Percentiles rank a stretch among this genome's conserved stretches.
Conservation (phyloP, 345 rosid genomes). For the Raphanus sativus region DNA sequence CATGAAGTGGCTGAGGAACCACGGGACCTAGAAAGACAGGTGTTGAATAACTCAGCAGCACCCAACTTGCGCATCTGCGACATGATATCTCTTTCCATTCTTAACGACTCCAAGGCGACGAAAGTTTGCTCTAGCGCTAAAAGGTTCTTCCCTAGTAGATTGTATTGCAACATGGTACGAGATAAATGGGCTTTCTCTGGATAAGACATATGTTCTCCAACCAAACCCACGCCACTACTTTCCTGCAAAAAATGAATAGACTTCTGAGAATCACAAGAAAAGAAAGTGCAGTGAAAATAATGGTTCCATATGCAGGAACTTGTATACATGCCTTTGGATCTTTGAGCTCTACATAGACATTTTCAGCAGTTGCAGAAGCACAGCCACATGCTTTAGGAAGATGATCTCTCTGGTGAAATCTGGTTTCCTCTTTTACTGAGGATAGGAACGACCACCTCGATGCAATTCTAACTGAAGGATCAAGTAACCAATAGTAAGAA, state of each 20-base stretch:
- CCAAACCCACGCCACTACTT: constrained; percentile 33
- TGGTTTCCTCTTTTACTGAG: constrained; percentile 46
- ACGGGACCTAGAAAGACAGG: constrained; percentile 45
- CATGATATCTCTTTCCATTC: constrained; percentile 64
- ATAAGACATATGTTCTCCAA: constrained; percentile 36
- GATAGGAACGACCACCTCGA: constrained; percentile 49
- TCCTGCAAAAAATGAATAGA: not conserved
- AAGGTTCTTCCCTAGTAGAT: constrained; percentile 67
- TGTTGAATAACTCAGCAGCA: constrained; percentile 54
- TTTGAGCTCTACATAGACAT: constrained; percentile 40
- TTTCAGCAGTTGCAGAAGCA: constrained; percentile 44
- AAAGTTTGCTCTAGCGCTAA: constrained; percentile 60
- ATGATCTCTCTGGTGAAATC: constrained; percentile 35
- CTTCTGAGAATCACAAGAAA: not conserved
- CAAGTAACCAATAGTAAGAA: constrained; percentile 9
- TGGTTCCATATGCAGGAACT: not conserved
- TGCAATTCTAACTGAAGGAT: constrained; percentile 50
- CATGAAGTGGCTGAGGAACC: constrained; percentile 36
- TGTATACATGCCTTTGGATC: constrained; percentile 39
- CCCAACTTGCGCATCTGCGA: constrained; percentile 66
- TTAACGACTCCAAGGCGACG: constrained; percentile 45
- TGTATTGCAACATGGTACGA: constrained; percentile 40
- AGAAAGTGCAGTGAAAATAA: not conserved
- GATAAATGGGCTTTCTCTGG: constrained; percentile 16
- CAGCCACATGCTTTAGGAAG: constrained; percentile 33